A percentile compares a stretch with the other conserved stretches of the same genome.
Evolutionary conservation across 176 grass and related monocot species (phyloP).

Genomic region (Stipa capillata): DNA sequence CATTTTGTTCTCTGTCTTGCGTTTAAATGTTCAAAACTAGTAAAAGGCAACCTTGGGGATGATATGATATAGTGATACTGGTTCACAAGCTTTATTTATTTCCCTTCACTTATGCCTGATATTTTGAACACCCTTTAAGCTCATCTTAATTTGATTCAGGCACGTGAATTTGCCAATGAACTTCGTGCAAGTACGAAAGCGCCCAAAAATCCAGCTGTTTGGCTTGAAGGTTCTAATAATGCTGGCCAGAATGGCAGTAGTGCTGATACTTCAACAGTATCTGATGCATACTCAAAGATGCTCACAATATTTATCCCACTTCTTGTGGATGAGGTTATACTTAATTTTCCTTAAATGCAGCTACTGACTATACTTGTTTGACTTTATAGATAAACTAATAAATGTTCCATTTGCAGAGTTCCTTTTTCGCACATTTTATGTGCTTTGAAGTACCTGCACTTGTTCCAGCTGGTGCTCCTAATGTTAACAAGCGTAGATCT

Average conservation of each 20-base stretch:
- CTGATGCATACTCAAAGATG: constrained; percentile 98
- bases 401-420: constrained; percentile 59
- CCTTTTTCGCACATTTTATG: constrained; percentile 99
- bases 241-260: constrained; percentile 49
- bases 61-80: background rate
- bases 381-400: constrained; percentile 2
- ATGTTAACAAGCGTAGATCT: constrained; percentile 41
- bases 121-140: background rate
- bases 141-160: constrained; percentile 39
- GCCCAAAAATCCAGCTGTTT: constrained; percentile 73
- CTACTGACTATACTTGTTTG: background rate
- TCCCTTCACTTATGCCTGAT: background rate
- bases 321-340: constrained; percentile 88
- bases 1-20: constrained; percentile 7
- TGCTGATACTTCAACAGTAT: constrained; percentile 83
- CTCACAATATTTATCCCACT: constrained; percentile 99
- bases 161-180: constrained; percentile 98
- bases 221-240: constrained; percentile 76
- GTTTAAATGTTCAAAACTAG: background rate
- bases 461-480: constrained; percentile 53
- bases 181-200: constrained; percentile 92
- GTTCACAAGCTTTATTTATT: background rate
- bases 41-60: background rate
- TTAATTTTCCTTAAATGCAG: background rate
- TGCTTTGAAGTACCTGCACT: constrained; percentile 93